Base-by-base conservation (phyloP, 768 basidiomycete genomes). In the Hydnomerulius pinastri region DNA sequence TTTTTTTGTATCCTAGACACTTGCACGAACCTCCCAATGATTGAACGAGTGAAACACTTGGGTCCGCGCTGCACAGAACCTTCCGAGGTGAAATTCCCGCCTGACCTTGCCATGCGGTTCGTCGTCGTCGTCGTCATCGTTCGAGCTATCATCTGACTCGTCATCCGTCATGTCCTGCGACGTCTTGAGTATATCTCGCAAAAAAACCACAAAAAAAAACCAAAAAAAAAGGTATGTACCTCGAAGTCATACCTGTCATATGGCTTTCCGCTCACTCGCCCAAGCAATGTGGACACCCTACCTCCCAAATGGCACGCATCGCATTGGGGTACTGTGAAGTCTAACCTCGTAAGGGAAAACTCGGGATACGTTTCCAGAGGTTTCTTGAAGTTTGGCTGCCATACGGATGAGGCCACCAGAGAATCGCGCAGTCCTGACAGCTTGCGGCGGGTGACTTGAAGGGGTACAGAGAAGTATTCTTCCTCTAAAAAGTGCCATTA, bases 261-360 rank as follows among this genome's bases (percentile, higher is more conserved):
- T n/a, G 81, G 77, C 9, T 68, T 58, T 6, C 93, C 93, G 43
- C 75, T 75, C 32, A 94, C 60, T 40, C 78, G 73, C 0, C 86
- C 89, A 10, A 77, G 53, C 7, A 83, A 58, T 7, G 82, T 88
- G 20, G 90, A 89, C 58, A 82, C 64, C 51, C 89, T 78, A 17
- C 83, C 79, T 33, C 85, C 81, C 27, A 92, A 75, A 67, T 86
- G 80, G 65, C 93, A 96, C 18, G 90, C 92, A 66, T 94, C 89
- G 62, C 93, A 97, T 15, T 72, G 71, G 2, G 83, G 81, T 18
- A 81, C 68, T 12, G 82, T 68, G 57, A 82, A 83, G 13, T 80
- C 73, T 46, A 92, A 65, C 21, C 59, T 59, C 21, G 72, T 56
- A 32, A 89, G 62, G 15, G 77, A 71, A 46, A 92, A 81, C 1